Evolutionary conservation across 2,329 filamentous ascomycete genomes (phyloP), one percentile per base, ranked within the genome.

Genomic region (Didymella arachidicola): DNA sequence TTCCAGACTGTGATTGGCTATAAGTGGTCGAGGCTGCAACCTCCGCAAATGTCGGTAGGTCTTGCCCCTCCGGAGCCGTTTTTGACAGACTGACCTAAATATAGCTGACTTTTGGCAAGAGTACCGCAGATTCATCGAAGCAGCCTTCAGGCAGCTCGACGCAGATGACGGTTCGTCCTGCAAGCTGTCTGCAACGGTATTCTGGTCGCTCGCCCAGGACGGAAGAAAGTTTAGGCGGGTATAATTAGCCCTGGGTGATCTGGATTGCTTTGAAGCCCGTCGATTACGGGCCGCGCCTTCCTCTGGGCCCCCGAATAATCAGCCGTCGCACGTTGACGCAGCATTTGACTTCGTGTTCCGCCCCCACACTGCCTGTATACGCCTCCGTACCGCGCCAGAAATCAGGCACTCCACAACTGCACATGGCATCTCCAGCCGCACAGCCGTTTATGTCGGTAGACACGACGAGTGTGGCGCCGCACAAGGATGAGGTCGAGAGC

Each of bases 401-500:
- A 39, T 8, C 36, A 39, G 64, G 19, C 61, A 64, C 61, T 65
- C 65, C 59, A 66, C 68, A 51, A 26, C 16, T 57, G 49, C 63
- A 59, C 65, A 77, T 77, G 74, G 70, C 73, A 66, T 71, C 70
- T 59, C 60, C 73, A 53, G 66, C 72, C 62, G 65, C 72, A 57
- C 68, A 65, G 52, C 72, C 77, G 22, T 80, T 80, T 64, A 66
- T 78, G 61, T 74, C 79, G 19, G 77, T 80, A 57, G 79, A 81
- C 68, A 80, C 79, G 29, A 73, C 71, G 34, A 60, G 64, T 34
- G 66, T 64, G 27, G 68, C 58, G 54, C 67, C 69, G 43, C 61
- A 58, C 58, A 72, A 74, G 57, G 77, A 79, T 62, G 74, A 79
- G 60, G 76, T 79, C 55, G 77, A 82, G 66, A 81, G 79, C 30